Evolutionary conservation across 768 basidiomycete genomes (phyloP), one percentile per base, ranked within the genome.

Genomic region (Brasilioporus rufonigricans): DNA sequence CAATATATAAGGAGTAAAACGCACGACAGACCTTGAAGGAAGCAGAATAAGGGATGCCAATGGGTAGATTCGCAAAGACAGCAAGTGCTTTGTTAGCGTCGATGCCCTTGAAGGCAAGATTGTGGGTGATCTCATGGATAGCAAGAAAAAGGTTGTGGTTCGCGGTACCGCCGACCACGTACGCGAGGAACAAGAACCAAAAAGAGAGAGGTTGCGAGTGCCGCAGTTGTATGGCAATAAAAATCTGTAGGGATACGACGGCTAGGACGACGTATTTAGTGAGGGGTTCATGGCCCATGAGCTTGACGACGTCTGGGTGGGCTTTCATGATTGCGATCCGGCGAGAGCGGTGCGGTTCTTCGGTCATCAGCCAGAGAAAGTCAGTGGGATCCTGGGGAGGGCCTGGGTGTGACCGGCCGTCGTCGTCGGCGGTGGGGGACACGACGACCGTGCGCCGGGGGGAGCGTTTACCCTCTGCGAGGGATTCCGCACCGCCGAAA

Each of bases 81-180:
- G 97, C 93, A 21, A 98, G 74, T 24, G 86, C 69, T 65, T 95
- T 93, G 74, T 98, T 99, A 9, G 86, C 83, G 48, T 74, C 76
- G 44, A 98, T 81, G 23, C 87, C 80, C 57, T 80, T 82, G 76
- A 98, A 98, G 2, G 93, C 97, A 26, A 99, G 80, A 69, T 98
- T 98, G 71, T 99, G 97, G 2, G 95, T 97, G 57, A 99, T 97
- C 67, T 99, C 97, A 68, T 99, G 97, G 50, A 99, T 97, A 40
- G 97, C 93, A 45, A 99, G 83, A 73, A 99, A 99, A 36, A 96
- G 80, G 70, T 98, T 99, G 70, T 99, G 97, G 73, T 98, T 99
- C 9, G 89, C 88, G 1, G 96, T 98, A 4, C 93, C 97, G 2
- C 97, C 97, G 46, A 98, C 80, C 14, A 73, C 77, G 68, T 98